Percentiles rank a stretch among this genome's conserved stretches.
phyloP scores from a whole-genome alignment of 208 protist species.

The Trypanosoma theileri region DNA sequence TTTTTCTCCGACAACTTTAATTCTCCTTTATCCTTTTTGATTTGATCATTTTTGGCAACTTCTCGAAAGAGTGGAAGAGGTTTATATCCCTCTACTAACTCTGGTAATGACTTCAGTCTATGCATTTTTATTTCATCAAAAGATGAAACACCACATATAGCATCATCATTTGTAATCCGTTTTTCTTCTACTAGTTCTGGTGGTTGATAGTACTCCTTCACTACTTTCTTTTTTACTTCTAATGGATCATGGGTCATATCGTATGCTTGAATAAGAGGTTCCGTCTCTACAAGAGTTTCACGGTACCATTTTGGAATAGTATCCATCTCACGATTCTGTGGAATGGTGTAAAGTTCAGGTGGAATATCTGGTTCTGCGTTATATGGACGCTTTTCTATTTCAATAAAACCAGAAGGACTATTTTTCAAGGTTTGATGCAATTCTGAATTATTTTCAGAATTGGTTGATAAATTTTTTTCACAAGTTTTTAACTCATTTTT shows the following conservation, averaged over 20 bases:
- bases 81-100: conserved; percentile 83
- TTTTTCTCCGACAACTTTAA: conserved; percentile 25
- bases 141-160: conserved; percentile 54
- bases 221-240: conserved; percentile 35
- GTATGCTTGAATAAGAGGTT: conserved; percentile 78
- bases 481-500: neutral
- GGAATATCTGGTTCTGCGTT: conserved; percentile 71
- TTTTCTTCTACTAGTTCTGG: conserved; percentile 51
- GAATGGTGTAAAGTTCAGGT: conserved; percentile 67
- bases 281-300: conserved; percentile 73
- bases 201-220: conserved; percentile 66
- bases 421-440: neutral
- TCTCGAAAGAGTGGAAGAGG: conserved; percentile 80
- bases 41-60: conserved; percentile 40
- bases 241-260: conserved; percentile 79
- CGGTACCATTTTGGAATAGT: conserved; percentile 84
- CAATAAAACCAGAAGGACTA: conserved; percentile 43
- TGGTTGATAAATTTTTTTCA: neutral
- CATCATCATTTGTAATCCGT: conserved; percentile 80
- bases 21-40: neutral
- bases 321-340: conserved; percentile 51
- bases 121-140: conserved; percentile 88
- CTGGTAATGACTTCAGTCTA: conserved; percentile 67
- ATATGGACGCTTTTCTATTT: conserved; percentile 50
- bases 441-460: neutral